Evolutionary conservation across 2,329 filamentous ascomycete genomes (phyloP).

Genomic region (Aspergillus hiratsukae): DNA sequence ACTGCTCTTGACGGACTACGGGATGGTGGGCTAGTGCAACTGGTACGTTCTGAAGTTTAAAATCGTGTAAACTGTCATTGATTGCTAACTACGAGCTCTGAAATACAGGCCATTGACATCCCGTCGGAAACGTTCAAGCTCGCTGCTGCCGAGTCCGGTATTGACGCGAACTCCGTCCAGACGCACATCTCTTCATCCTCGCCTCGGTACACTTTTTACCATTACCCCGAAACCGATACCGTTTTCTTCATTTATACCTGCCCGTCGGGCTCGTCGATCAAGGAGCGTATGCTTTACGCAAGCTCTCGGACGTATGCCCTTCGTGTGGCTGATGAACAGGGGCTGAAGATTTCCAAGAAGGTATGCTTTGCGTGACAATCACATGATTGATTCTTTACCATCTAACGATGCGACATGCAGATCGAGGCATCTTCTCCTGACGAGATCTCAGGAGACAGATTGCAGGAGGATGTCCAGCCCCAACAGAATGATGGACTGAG

Average conservation of each 20-base stretch:
- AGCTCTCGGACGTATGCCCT: slow-evolving; percentile 55
- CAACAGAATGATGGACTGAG: slow-evolving; percentile 45
- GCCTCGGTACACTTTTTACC: slow-evolving; percentile 60
- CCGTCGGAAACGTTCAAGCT: slow-evolving; percentile 54
- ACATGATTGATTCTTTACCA: slow-evolving; percentile 2
- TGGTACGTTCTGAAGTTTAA: slow-evolving; percentile 38
- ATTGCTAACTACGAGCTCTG: slow-evolving; percentile 20
- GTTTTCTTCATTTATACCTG: slow-evolving; percentile 63
- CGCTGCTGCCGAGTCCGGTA: slow-evolving; percentile 40
- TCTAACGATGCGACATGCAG: slow-evolving; percentile 27
- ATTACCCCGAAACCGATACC: slow-evolving; percentile 44
- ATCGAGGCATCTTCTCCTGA: slow-evolving; percentile 57
- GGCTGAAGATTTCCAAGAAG: slow-evolving; percentile 55
- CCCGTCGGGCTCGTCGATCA: slow-evolving; percentile 57
- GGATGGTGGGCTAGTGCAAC: slow-evolving; percentile 44
- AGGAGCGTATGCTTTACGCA: slow-evolving; percentile 63
- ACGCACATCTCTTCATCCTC: slow-evolving; percentile 48
- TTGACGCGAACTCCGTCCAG: slow-evolving; percentile 43
- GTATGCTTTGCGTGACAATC: slow-evolving; percentile 25
- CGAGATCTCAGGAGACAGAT: slow-evolving; percentile 51
- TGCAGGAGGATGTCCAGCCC: slow-evolving; percentile 52
- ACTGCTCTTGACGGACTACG: slow-evolving; percentile 44
- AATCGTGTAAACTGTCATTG: not conserved
- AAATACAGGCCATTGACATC: slow-evolving; percentile 36
- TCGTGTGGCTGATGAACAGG: slow-evolving; percentile 50